These are phyloP conservation scores for Cephalotrichum gorgonifer DNA, from an alignment of 2,329 filamentous ascomycete species.

Conservation along the genomic window DNA sequence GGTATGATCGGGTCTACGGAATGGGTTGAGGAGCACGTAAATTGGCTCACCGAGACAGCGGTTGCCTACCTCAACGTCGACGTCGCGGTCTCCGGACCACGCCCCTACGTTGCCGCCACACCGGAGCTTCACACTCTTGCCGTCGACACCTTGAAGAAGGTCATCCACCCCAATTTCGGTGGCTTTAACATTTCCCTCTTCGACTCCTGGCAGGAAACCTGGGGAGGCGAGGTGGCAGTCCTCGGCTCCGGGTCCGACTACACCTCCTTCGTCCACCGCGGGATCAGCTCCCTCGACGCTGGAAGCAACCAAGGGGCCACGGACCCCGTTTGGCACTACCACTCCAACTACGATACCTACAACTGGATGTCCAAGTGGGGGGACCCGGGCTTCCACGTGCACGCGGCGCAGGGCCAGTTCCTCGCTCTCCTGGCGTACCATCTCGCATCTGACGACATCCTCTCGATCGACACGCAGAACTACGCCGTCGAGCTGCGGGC, in stretches of 20 bases:
- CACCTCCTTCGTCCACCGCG: conserved; percentile 52
- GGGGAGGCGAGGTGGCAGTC: conserved; percentile 30
- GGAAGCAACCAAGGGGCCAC: conserved; percentile 31
- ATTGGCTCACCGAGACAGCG: conserved; percentile 61
- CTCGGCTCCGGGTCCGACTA: conserved; percentile 59
- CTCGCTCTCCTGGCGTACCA: conserved; percentile 27
- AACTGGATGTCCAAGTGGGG: conserved; percentile 75
- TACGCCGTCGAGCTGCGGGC: conserved; percentile 26
- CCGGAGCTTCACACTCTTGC: conserved; percentile 59
- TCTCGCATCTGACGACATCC: conserved; percentile 23
- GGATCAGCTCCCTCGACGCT: conserved; percentile 39
- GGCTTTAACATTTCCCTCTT: conserved; percentile 26
- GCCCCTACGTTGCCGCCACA: conserved; percentile 47
- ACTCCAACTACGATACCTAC: conserved; percentile 76
- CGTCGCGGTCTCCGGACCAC: conserved; percentile 49
- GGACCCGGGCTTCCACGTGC: conserved; percentile 54
- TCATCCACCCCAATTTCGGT: conserved; percentile 51
- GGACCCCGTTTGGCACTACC: conserved; percentile 63
- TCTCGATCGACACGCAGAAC: conserved; percentile 29
- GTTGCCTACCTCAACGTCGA: conserved; percentile 78
- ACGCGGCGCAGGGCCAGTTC: conserved; percentile 43
- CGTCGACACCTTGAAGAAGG: conserved; percentile 47
- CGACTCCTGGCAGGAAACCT: conserved; percentile 26
- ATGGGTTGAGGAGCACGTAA: conserved; percentile 75
- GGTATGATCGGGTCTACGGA: conserved; percentile 72